Base-by-base conservation (phyloP, 2,329 filamentous ascomycete genomes). In the Phialocephala subalpina region DNA sequence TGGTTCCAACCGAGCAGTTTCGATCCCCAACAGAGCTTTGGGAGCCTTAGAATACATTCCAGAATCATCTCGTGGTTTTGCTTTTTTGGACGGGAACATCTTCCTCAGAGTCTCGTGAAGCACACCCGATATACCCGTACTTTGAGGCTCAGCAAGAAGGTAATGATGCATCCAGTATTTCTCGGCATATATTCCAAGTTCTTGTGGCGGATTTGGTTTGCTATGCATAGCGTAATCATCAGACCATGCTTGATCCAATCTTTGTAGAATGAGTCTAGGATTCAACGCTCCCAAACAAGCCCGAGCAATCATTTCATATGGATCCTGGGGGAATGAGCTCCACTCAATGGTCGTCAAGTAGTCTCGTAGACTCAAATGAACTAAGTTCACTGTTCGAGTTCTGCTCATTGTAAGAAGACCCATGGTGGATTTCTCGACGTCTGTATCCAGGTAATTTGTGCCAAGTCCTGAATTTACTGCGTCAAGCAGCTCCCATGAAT, bases 391-490 rank as follows among this genome's bases (percentile, higher is more conserved):
- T 59, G 57, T 59, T 42, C 36, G 33, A 59, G 35, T 42, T 27
- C 57, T 59, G 57, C 35, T 59, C 16, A 59, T 59, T 27, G 20
- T 8, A 59, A 59, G 57, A 47, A 59, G 57, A 42, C 57, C 57
- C 35, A 59, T 59, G 38, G 57, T 59, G 35, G 57, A 38, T 45
- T 59, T 59, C 18, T 59, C 36, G 57, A 59, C 22, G 14, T 59
- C 57, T 27, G 57, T 42, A 42, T 59, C 33, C 36, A 59, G 18
- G 36, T 59, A 59, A 47, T 35, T 27, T 18, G 57, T 59, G 14
- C 57, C 57, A 29, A 59, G 57, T 59, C 42, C 57, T 59, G 36
- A 59, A 59, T 59, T 59, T 29, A 59, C 57, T 42, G n/a, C 36
- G 36, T 42, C 57, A 59, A 59, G 57, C 11, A 59, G 38, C 57